Conservation (phyloP, 768 basidiomycete species). For the Neoboletus magnificus region DNA sequence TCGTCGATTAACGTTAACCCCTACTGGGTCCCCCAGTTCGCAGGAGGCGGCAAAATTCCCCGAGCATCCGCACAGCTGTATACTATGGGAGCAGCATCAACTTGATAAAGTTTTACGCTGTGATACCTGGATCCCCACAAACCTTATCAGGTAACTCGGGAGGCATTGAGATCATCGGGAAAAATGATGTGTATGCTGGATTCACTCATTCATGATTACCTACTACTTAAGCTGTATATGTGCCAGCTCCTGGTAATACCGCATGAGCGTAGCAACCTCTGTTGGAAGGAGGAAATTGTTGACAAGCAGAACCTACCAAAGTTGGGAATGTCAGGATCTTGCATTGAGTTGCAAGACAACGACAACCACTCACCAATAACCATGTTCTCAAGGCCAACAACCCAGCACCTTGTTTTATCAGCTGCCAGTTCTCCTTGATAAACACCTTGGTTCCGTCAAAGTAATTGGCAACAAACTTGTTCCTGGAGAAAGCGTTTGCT, state of each 20-base stretch:
- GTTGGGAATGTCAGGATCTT: not conserved
- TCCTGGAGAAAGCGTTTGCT: constrained; percentile 33
- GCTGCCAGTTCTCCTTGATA: constrained; percentile 56
- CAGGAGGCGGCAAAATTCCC: too few species aligned
- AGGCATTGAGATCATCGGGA: too few species aligned
- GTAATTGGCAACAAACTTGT: constrained; percentile 54
- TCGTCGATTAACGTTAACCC: too few species aligned
- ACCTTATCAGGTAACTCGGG: not conserved
- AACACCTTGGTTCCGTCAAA: constrained; percentile 51
- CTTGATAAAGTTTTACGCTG: too few species aligned
- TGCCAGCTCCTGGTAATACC: constrained; percentile 53
- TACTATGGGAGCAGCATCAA: too few species aligned
- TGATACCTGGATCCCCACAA: not conserved
- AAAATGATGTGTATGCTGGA: not conserved
- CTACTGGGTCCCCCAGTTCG: too few species aligned
- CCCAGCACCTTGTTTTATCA: constrained; percentile 70
- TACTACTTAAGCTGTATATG: constrained; percentile 40
- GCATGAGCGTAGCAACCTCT: constrained; percentile 50
- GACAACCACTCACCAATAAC: constrained; percentile 45
- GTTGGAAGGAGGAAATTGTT: constrained; percentile 50
- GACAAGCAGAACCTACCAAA: constrained; percentile 48
- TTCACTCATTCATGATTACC: not conserved
- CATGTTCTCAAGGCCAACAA: constrained; percentile 60
- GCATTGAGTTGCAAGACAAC: not conserved
- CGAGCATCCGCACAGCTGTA: too few species aligned